Conservation (phyloP, 805 yeast species). For the Hanseniaspora mollemarum region DNA sequence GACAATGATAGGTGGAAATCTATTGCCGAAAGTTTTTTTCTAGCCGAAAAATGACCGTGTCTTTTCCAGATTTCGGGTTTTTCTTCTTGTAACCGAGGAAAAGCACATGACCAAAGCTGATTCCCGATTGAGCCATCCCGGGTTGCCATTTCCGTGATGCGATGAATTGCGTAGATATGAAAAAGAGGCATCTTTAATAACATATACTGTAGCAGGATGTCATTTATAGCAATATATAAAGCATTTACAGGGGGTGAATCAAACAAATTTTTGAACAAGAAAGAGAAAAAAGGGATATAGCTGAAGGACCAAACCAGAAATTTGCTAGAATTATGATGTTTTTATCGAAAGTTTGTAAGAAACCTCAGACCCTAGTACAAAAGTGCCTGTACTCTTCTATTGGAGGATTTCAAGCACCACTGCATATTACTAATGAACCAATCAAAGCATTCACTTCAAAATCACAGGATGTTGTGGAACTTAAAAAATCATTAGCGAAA, state of each 20-base stretch:
- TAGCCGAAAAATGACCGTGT: no score
- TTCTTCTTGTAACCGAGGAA: not conserved
- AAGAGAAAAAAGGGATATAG: not conserved
- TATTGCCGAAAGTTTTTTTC: no score
- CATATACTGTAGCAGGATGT: no score
- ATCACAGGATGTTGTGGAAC: slow-evolving; percentile 45
- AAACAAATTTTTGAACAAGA: not conserved
- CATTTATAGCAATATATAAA: no score
- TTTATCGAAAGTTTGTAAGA: not conserved
- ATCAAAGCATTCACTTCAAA: slow-evolving; percentile 42
- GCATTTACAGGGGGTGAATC: no score
- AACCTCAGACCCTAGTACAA: not conserved
- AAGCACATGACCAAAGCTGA: not conserved
- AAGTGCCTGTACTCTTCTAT: slow-evolving; percentile 11
- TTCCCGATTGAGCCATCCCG: not conserved
- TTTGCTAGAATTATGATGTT: no score
- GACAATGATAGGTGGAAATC: no score
- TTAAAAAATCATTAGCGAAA: slow-evolving; percentile 59
- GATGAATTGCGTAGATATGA: not conserved
- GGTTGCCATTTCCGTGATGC: not conserved
- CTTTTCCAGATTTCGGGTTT: not conserved
- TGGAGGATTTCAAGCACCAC: slow-evolving; percentile 40
- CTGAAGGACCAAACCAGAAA: no score
- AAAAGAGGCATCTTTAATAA: not conserved
- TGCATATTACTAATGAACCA: slow-evolving; percentile 52